Evolutionary conservation across 495 filamentous ascomycete genomes (phyloP), one percentile per base, ranked within the genome.

Genomic region (Penicillium riverlandense): DNA sequence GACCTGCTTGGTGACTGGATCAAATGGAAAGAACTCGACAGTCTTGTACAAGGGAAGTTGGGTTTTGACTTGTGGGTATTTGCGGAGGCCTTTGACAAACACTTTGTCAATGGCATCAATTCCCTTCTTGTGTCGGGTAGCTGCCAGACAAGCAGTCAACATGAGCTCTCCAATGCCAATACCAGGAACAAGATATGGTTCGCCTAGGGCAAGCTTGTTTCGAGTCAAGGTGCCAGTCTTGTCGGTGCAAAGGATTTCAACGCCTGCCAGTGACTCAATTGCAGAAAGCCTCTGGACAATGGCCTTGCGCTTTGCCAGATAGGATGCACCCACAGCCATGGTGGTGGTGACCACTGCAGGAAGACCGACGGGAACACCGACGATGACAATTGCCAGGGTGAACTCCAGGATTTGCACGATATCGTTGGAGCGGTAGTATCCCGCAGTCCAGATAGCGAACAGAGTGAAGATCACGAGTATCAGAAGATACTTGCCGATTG

Each of bases 61-160:
- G 45, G 70, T 60, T 72, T 90, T 92, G 58, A 84, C 86, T 42
- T 74, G 73, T 12, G 89, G 88, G 58, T 91, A 95, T 61, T 72
- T 77, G 58, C 79, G 80, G 38, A 95, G 78, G 30, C 79, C 76
- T 73, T 90, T 92, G 57, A 95, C 71, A 72, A 95, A 94, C 56
- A 87, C 90, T 69, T 88, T 90, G 76, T 96, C 90, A 55, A 96
- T 95, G 45, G 90, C 84, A 67, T 96, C 90, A 52, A 95, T 85
- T 70, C 88, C 89, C 71, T 90, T 90, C 78, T 88, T 90, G 78
- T 90, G 94, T 67, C 87, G 86, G 53, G 83, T 91, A 38, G 90
- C 87, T 52, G 90, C 90, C 53, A 96, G 73, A 66, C 88, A 94
- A 51, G 90, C 88, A 62, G 87, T 90, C 44, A 94, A 68, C 85